Conservation (phyloP, 228 moss, liverwort and hornwort genomes). For the Sphagnum magellanicum region DNA sequence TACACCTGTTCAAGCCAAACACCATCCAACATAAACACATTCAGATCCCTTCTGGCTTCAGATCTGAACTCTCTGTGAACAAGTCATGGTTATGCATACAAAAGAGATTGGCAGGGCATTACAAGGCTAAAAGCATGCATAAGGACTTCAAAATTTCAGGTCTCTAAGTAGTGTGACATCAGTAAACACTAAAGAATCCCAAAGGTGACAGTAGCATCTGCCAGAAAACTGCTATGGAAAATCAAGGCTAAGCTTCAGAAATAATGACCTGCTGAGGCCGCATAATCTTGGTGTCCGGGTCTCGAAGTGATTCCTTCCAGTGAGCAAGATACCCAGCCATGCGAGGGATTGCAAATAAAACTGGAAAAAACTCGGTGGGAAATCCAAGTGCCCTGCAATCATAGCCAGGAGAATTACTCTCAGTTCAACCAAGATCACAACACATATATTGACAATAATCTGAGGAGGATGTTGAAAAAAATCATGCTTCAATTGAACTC, state of each 20-base stretch:
- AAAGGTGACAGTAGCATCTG: background rate
- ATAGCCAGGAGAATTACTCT: background rate
- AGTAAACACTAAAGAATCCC: background rate
- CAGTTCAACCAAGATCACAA: background rate
- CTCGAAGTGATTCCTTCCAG: conserved; percentile 83
- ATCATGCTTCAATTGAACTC: no score
- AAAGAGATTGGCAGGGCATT: background rate
- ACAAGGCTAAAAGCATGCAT: background rate
- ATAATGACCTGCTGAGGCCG: conserved; percentile 81
- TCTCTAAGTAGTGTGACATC: no score
- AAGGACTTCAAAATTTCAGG: background rate
- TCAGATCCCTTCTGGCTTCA: no score
- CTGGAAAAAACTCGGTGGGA: conserved; percentile 88
- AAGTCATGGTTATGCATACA: background rate
- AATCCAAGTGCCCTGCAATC: conserved; percentile 78
- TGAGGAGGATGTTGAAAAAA: no score
- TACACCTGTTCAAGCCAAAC: conserved; percentile 62
- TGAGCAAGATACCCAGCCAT: conserved; percentile 97
- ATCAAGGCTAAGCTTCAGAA: background rate
- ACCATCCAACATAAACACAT: no score
- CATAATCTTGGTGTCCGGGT: conserved; percentile 92
- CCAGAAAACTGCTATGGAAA: background rate
- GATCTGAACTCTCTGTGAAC: background rate
- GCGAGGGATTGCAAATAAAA: conserved; percentile 86
- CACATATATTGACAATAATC: background rate